These are phyloP conservation scores for Cetraspora pellucida DNA, from an alignment of 192 early-diverging fungal species.

Conservation along the genomic window DNA sequence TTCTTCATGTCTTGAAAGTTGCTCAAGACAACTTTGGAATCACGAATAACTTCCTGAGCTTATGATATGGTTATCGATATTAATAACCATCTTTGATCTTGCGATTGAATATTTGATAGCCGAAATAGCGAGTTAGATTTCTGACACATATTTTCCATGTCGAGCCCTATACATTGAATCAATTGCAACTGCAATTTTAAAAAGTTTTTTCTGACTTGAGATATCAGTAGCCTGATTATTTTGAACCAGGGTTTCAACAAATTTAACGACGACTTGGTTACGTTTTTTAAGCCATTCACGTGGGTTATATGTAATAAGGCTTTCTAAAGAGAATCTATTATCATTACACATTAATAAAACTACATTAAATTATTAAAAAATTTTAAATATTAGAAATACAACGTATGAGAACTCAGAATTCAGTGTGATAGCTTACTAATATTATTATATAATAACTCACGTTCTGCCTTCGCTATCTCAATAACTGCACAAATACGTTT, in stretches of 20 bases:
- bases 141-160: constrained; percentile 27
- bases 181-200: constrained; percentile 10
- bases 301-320: constrained; percentile 3
- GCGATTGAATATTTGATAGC: constrained; percentile 19
- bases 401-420: no score
- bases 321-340: constrained; percentile 19
- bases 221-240: background rate
- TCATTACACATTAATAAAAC: constrained; percentile 5
- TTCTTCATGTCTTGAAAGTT: no score
- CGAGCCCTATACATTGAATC: constrained; percentile 17
- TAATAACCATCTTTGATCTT: constrained; percentile 12
- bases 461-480: constrained; percentile 17
- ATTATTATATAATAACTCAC: constrained; percentile 9
- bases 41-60: no score
- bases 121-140: constrained; percentile 13
- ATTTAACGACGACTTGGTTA: constrained; percentile 20
- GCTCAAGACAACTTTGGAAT: no score
- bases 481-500: constrained; percentile 16
- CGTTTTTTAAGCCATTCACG: constrained; percentile 16
- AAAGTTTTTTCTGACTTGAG: constrained; percentile 14
- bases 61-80: no score
- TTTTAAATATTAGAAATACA: no score
- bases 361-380: no score
- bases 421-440: no score
- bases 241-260: no score